phyloP scores from a whole-genome alignment of 306 rosid genomes.

The Castanopsis chinensis region DNA sequence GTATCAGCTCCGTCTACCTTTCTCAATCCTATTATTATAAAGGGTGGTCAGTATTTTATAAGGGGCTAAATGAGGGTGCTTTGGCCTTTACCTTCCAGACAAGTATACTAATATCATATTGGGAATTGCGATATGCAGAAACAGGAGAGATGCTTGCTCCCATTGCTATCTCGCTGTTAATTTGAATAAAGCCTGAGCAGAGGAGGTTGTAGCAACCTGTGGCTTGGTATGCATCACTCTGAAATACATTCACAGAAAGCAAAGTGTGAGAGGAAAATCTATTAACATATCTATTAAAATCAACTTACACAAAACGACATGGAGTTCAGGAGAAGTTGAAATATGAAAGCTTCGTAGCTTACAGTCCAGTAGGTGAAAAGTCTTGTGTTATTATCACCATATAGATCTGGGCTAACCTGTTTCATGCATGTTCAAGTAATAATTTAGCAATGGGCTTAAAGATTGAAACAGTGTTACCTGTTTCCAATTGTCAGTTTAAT shows the following conservation, averaged over 20 bases:
- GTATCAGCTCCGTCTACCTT: conserved; percentile 9
- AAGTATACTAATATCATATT: conserved; percentile 86
- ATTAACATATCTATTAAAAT: not conserved
- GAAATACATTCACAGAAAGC: not conserved
- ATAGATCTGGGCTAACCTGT: conserved; percentile 96
- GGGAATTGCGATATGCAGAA: conserved; percentile 61
- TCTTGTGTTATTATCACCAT: conserved; percentile 94
- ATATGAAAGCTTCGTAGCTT: conserved; percentile 41
- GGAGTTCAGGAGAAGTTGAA: not conserved
- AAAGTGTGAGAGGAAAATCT: not conserved
- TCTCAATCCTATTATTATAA: not conserved
- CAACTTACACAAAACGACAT: not conserved
- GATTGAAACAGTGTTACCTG: not conserved
- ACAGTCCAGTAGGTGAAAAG: conserved; percentile 99
- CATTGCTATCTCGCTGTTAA: conserved; percentile 86
- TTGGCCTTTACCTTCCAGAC: conserved; percentile 89
- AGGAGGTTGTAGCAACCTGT: conserved; percentile 99
- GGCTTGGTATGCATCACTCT: conserved; percentile 99
- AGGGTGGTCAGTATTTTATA: not conserved
- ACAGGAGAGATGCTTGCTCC: conserved; percentile 96
- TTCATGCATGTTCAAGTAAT: conserved; percentile 7
- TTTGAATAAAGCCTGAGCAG: conserved; percentile 96
- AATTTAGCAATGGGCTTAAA: not conserved
- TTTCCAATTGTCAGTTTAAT: not conserved
- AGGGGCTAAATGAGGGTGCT: not conserved